phyloP scores from a whole-genome alignment of 1,284 basidiomycete species.

The Puccinia hordei region DNA sequence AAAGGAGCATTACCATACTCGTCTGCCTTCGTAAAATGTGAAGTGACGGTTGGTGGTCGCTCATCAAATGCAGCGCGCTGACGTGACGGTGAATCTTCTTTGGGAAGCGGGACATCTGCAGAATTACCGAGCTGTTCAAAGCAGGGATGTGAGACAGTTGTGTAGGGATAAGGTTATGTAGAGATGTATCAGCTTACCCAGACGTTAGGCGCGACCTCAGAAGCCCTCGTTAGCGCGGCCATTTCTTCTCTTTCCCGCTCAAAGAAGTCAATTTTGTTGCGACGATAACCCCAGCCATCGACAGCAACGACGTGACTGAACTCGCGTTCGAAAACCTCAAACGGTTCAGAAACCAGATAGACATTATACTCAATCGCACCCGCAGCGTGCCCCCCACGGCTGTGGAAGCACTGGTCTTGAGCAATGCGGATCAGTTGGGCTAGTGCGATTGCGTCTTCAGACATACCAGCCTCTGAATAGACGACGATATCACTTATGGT shows the following conservation, averaged over 20 bases:
- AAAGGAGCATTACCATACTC: conserved; percentile 70
- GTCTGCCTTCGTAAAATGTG: conserved; percentile 12
- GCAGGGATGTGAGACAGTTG: conserved; percentile 12
- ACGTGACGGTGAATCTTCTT: conserved; percentile 6
- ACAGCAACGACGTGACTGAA: conserved; percentile 64
- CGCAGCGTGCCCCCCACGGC: conserved; percentile 59
- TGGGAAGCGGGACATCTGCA: conserved; percentile 10
- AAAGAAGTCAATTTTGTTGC: conserved; percentile 62
- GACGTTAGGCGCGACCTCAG: conserved; percentile 70
- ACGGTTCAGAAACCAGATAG: conserved; percentile 72
- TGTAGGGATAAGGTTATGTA: too few relatives aligned
- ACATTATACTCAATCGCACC: conserved; percentile 75
- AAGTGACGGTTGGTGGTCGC: conserved; percentile 56
- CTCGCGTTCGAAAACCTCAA: conserved; percentile 63
- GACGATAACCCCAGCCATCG: conserved; percentile 62
- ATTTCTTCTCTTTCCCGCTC: conserved; percentile 80
- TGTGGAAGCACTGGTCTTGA: conserved; percentile 64
- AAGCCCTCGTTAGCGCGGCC: conserved; percentile 79
- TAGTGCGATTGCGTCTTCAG: conserved; percentile 62
- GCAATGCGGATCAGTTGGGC: conserved; percentile 56
- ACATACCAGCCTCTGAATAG: conserved; percentile 71
- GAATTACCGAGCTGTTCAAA: conserved; percentile 27
- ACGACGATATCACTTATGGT: conserved; percentile 84
- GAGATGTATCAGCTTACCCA: conserved; percentile 60
- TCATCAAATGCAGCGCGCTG: conserved; percentile 16